Conservation (phyloP, 306 rosid species). For the Inga laurina region DNA sequence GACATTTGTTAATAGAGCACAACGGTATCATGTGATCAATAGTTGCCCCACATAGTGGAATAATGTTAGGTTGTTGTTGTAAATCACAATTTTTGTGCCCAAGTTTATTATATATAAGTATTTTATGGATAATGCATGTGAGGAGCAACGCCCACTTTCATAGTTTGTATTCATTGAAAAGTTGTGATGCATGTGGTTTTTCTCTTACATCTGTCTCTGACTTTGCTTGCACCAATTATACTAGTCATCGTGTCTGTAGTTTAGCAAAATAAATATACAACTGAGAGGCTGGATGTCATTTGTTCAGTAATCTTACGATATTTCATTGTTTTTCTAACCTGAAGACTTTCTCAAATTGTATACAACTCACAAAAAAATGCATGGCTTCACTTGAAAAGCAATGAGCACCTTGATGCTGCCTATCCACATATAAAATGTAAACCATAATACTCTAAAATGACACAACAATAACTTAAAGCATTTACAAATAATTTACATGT, state of each 20-base stretch:
- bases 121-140: not conserved
- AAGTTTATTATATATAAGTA: too few species aligned
- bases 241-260: not conserved
- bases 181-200: conserved; percentile 5
- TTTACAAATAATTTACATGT: not conserved
- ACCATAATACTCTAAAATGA: not conserved
- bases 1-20: too few species aligned
- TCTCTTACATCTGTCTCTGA: not conserved
- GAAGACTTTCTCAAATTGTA: not conserved
- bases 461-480: not conserved
- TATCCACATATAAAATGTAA: not conserved
- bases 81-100: too few species aligned
- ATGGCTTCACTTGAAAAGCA: not conserved
- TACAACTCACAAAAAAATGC: not conserved
- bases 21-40: too few species aligned
- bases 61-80: too few species aligned
- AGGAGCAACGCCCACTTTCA: not conserved
- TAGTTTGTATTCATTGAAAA: not conserved
- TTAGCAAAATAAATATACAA: not conserved
- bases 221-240: not conserved
- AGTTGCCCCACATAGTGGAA: too few species aligned
- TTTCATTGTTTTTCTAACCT: not conserved
- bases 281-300: not conserved
- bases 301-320: not conserved
- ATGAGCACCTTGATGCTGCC: not conserved